Base-by-base conservation (phyloP, 306 rosid genomes). In the Trifolium pratense region DNA sequence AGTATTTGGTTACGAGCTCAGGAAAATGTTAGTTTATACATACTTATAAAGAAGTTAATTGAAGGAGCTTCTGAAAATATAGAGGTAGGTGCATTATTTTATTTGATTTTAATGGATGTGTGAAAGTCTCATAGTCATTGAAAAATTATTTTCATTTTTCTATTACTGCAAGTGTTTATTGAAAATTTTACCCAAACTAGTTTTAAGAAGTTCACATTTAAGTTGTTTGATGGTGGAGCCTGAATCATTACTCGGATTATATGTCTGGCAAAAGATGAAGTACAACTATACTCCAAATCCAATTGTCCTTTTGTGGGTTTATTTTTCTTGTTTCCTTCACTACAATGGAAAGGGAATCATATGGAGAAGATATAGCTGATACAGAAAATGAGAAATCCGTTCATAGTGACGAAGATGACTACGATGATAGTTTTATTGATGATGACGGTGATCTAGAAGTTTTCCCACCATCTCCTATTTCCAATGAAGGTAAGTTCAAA, bases 401-500 rank as follows among this genome's bases (percentile, higher is more conserved):
- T 77, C 40, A 57, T 55, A 80, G 83, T 66, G 90, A 89, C 3
- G 91, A 90, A 60, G 97, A 89, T 20, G 75, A 81, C 18, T 93
- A 87, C 45, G 98, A 87, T 0, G 92, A 81, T 84, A 93, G 98
- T 79, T 93, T 93, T 79, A 93, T 93, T 53, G 85, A 93, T 52
- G 86, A 93, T 68, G 87, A 85, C 1, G 78, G 18, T 23, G 84
- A 83, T 34, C 93, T 76, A 16, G 77, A 76, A 68, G 81, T 78
- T 74, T 75, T 63, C 74, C 67, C 89, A 17, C 55, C 75, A 55
- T 82, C 90, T 79, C 91, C 86, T 12, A 40, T 80, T 79, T 88
- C 85, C 7, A 14, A 20, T 55, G 82, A 76, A 83, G 92, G 95
- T 78, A 78, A 2, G 76, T 69, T 6, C 69, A 51, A 9, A 25